Conservation (phyloP, 805 yeast genomes). For the Schizosaccharomyces cryophilus region DNA sequence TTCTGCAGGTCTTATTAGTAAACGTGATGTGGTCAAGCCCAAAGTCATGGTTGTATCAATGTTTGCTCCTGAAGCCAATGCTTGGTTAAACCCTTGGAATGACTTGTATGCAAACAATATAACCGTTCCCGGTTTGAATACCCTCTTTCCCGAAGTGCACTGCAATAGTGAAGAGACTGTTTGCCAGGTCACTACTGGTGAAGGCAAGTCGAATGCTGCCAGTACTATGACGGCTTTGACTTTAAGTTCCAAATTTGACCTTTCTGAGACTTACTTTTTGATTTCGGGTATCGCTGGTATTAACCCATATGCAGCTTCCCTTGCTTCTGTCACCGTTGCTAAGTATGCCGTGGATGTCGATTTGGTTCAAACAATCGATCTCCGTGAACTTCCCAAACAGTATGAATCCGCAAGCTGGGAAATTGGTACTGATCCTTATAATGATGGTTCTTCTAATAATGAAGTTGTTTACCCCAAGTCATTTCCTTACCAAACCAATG, state of each 20-base stretch:
- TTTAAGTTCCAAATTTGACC: slow-evolving; percentile 30
- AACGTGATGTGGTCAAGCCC: background rate
- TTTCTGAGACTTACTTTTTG: slow-evolving; percentile 34
- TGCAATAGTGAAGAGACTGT: slow-evolving; percentile 28
- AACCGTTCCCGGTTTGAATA: slow-evolving; percentile 42
- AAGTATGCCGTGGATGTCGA: slow-evolving; percentile 38
- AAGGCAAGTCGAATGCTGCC: slow-evolving; percentile 46
- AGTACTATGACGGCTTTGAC: slow-evolving; percentile 29
- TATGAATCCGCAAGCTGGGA: background rate
- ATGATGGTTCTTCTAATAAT: background rate
- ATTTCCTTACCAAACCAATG: slow-evolving; percentile 33
- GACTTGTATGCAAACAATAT: slow-evolving; percentile 19
- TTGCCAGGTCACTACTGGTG: slow-evolving; percentile 45
- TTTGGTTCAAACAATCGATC: slow-evolving; percentile 15
- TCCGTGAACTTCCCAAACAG: background rate
- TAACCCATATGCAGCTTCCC: slow-evolving; percentile 28
- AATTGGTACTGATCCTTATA: slow-evolving; percentile 2
- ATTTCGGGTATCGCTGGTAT: slow-evolving; percentile 47
- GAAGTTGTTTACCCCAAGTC: background rate
- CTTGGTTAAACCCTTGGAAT: background rate
- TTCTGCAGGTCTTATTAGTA: background rate
- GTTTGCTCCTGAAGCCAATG: background rate
- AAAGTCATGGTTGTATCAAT: background rate
- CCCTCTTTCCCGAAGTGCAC: slow-evolving; percentile 30
- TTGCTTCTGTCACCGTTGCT: slow-evolving; percentile 37